Percentiles rank a stretch among this genome's conserved stretches.
These are phyloP conservation scores for Sporothrix humicola DNA, from an alignment of 2,329 filamentous ascomycete genomes.

Conservation along the genomic window DNA sequence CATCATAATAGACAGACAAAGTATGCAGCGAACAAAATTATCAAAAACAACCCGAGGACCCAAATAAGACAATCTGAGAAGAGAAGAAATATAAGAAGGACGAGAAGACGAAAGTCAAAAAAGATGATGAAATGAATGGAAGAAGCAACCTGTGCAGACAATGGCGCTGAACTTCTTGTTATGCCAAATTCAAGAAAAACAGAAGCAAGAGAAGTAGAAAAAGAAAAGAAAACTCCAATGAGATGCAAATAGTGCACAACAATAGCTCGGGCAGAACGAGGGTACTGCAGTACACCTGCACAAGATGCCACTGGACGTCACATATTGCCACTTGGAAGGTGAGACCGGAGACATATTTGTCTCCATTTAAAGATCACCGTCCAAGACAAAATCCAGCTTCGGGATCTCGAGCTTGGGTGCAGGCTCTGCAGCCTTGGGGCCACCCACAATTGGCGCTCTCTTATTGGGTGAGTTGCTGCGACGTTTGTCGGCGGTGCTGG, in stretches of 20 bases:
- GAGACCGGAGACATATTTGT: background rate
- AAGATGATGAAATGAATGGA: background rate
- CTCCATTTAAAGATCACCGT: slow-evolving; percentile 39
- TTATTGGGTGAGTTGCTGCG: slow-evolving; percentile 42
- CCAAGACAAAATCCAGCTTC: slow-evolving; percentile 60
- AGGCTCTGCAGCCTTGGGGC: slow-evolving; percentile 54
- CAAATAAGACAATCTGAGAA: slow-evolving; percentile 5
- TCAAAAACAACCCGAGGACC: background rate
- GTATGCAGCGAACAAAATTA: slow-evolving; percentile 5
- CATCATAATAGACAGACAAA: slow-evolving; percentile 22
- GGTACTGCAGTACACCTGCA: no score
- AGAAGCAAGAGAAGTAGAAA: background rate
- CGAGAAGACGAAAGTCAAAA: background rate
- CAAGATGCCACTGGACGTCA: background rate
- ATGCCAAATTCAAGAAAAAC: background rate
- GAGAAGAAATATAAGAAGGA: background rate
- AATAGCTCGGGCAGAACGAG: background rate
- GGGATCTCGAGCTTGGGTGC: slow-evolving; percentile 68
- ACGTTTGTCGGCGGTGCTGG: background rate
- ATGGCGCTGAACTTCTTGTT: background rate
- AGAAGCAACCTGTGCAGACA: slow-evolving; percentile 4
- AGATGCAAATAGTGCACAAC: background rate
- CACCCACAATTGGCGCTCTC: slow-evolving; percentile 35
- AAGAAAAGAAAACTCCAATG: slow-evolving; percentile 9
- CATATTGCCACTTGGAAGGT: slow-evolving; percentile 20